Conservation (phyloP, 805 yeast species). For the Lachancea meyersii region DNA sequence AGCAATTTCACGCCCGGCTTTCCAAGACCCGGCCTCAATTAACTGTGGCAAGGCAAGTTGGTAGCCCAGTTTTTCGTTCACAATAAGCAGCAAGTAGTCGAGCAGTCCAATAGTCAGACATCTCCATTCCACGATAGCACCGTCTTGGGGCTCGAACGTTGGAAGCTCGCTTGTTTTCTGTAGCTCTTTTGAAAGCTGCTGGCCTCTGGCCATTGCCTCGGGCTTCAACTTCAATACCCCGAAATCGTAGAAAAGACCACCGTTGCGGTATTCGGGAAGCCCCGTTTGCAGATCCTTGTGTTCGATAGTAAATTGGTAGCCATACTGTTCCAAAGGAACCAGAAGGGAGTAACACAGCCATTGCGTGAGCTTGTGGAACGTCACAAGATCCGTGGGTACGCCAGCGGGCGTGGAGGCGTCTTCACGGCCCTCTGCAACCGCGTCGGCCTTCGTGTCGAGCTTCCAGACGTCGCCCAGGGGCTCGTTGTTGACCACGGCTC, state of each 20-base stretch:
- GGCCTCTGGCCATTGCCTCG: constrained; percentile 35
- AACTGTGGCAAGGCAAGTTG: constrained; percentile 48
- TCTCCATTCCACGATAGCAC: constrained; percentile 64
- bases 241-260: constrained; percentile 56
- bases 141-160: constrained; percentile 47
- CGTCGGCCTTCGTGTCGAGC: constrained; percentile 32
- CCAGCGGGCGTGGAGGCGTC: constrained; percentile 13
- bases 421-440: constrained; percentile 27
- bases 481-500: constrained; percentile 44
- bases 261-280: constrained; percentile 57
- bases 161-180: constrained; percentile 36
- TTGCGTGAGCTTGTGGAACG: constrained; percentile 62
- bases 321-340: constrained; percentile 44
- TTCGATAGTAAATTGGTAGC: constrained; percentile 34
- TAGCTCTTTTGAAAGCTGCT: constrained; percentile 31
- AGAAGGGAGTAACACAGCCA: constrained; percentile 60
- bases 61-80: constrained; percentile 41
- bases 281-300: constrained; percentile 46
- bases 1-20: constrained; percentile 58
- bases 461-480: constrained; percentile 62
- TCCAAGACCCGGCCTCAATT: constrained; percentile 67
- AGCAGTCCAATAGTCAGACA: constrained; percentile 52
- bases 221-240: constrained; percentile 46
- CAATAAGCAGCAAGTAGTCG: constrained; percentile 46
- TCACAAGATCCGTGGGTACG: constrained; percentile 41